These are phyloP conservation scores for Populus hybrid DNA, from an alignment of 441 rosid species.

Conservation along the genomic window DNA sequence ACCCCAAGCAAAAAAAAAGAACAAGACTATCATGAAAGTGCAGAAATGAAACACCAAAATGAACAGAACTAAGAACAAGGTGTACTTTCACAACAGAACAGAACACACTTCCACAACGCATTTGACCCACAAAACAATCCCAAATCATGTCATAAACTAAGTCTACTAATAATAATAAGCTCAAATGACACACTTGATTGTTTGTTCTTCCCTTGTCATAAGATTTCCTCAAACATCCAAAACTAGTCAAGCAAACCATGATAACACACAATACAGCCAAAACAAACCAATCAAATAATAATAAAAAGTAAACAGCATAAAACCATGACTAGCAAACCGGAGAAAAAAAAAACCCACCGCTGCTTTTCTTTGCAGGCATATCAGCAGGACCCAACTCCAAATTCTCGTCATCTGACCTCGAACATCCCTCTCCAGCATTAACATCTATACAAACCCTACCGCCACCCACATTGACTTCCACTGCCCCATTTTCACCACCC, in stretches of 20 bases:
- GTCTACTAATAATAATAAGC: background rate
- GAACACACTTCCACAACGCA: background rate
- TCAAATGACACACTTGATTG: background rate
- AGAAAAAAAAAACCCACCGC: background rate
- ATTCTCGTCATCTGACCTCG: background rate
- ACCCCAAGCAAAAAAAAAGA: background rate
- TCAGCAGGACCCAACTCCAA: constrained; percentile 8
- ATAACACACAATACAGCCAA: background rate
- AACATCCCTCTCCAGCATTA: background rate
- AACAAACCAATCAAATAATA: background rate
- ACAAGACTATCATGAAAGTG: background rate
- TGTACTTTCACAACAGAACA: background rate
- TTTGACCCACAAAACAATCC: background rate
- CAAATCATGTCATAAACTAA: background rate
- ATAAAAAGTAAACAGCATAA: background rate
- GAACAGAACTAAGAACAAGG: background rate
- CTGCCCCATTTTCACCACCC: background rate
- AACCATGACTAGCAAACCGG: background rate
- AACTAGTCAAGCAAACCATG: background rate
- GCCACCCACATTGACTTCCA: background rate
- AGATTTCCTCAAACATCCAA: background rate
- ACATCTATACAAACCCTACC: background rate
- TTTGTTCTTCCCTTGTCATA: background rate
- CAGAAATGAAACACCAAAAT: background rate
- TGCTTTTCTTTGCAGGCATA: background rate